phyloP scores from a whole-genome alignment of 805 yeast genomes.

The Ogataea pilisensis region DNA sequence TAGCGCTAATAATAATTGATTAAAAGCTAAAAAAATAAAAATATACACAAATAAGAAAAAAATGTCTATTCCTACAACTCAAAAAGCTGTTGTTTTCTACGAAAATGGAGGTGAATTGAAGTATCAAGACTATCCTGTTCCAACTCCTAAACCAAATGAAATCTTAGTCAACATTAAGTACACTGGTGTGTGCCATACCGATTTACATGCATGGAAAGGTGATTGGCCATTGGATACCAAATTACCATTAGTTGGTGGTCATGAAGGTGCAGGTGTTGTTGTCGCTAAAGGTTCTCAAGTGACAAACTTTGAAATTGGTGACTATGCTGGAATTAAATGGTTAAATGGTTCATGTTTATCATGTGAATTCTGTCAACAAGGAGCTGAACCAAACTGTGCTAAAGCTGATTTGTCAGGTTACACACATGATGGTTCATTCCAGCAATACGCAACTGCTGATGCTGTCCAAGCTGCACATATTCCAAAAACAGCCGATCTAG shows the following conservation, averaged over 20 bases:
- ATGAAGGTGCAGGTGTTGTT: slow-evolving; percentile 81
- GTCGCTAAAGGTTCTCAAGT: slow-evolving; percentile 69
- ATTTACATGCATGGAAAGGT: slow-evolving; percentile 86
- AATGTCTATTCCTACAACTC: slow-evolving; percentile 48
- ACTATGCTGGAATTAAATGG: slow-evolving; percentile 78
- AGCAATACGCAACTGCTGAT: slow-evolving; percentile 85
- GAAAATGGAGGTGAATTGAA: slow-evolving; percentile 55
- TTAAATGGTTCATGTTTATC: slow-evolving; percentile 66
- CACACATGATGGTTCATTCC: slow-evolving; percentile 88
- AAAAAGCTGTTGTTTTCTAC: slow-evolving; percentile 65
- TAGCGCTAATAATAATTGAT: neutral
- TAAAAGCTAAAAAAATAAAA: slow-evolving; percentile 30
- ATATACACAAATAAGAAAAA: slow-evolving; percentile 33
- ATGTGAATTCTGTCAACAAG: slow-evolving; percentile 65
- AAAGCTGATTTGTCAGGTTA: slow-evolving; percentile 75
- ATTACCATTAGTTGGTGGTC: slow-evolving; percentile 76
- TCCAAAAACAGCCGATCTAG: slow-evolving; percentile 68
- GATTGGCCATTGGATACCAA: slow-evolving; percentile 78
- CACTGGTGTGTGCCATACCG: slow-evolving; percentile 90
- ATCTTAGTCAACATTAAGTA: slow-evolving; percentile 70
- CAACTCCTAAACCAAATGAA: slow-evolving; percentile 68
- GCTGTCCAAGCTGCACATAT: slow-evolving; percentile 81
- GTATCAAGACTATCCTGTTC: slow-evolving; percentile 70
- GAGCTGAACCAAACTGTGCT: slow-evolving; percentile 67
- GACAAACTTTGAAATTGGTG: slow-evolving; percentile 65